Base-by-base conservation (phyloP, 2,329 filamentous ascomycete species). In the Parastagonospora nodorum region DNA sequence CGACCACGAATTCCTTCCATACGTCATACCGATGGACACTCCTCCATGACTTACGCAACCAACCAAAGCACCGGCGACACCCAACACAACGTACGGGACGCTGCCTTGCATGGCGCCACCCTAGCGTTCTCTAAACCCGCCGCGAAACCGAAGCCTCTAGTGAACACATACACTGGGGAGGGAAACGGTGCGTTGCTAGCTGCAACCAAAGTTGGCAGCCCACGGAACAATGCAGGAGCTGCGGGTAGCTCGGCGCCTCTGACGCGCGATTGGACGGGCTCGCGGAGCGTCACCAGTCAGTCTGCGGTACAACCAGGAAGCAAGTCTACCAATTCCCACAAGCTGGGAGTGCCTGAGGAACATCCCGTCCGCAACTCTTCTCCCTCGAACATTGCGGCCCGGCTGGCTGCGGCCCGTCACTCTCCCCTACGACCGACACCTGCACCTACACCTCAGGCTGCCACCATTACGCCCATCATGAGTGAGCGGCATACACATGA, bases 341-440 rank as follows among this genome's bases (percentile, higher is more conserved):
- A 62, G 32, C 55, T 74, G 31, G 62, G 59, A 28, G 60, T 74
- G 27, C 69, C 69, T 38, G 60, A 58, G 5, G 64, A 64, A 43
- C 51, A 59, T 39, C 31, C 50, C 49, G 63, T 66, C 45, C 68
- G 64, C n/a, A 53, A 55, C 7, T 81, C 80, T 51, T 86, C 81
- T 39, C 79, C 85, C 5, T 87, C 83, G 5, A 82, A 83, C 53
- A 82, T 87, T 54, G 85, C 85, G 10, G 84, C 84, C 10, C 83
- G 79, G 28, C 72, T 86, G 24, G 85, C 84, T 2, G 86, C 85
- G 15, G 86, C 84, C 48, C 78, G 86, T 66, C 82, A 84, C 12
- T 80, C 77, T 24, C 84, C 83, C 15, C 53, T 66, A 51, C 66
- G 59, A 45, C 66, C 19, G 3, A 24, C 19, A 24, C 19, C 67